Evolutionary conservation across 805 yeast genomes (phyloP).

Genomic region (Lachancea sp.): DNA sequence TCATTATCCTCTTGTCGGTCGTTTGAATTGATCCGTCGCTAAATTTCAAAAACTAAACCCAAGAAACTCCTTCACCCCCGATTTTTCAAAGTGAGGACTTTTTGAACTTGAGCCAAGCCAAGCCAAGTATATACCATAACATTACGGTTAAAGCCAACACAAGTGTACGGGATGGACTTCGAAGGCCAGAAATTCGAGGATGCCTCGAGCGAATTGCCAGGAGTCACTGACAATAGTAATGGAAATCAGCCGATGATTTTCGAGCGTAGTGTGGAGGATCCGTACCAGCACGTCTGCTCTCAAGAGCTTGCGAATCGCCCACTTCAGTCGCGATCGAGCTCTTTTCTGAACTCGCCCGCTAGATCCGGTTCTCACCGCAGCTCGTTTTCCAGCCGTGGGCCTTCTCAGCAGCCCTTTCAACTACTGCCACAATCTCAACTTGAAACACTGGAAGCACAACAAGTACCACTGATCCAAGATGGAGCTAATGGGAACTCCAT

Average conservation of each 20-base stretch:
- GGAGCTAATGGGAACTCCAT: background rate
- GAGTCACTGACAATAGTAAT: background rate
- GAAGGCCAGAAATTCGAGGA: constrained; percentile 7
- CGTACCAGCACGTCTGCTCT: constrained; percentile 22
- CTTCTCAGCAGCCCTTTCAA: constrained; percentile 1
- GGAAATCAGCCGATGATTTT: constrained; percentile 47
- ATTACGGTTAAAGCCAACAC: background rate
- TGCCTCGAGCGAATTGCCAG: constrained; percentile 10
- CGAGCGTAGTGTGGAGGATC: constrained; percentile 63
- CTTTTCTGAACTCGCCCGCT: background rate
- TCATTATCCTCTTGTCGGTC: no score
- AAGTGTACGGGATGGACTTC: background rate
- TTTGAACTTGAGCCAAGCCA: no score
- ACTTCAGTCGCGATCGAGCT: background rate
- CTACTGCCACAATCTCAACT: no score
- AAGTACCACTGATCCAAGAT: background rate
- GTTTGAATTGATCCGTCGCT: no score
- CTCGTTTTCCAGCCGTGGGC: background rate
- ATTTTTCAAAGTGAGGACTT: no score
- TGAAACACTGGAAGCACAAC: no score
- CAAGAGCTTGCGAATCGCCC: constrained; percentile 8
- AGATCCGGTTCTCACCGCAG: background rate
- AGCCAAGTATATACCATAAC: no score
- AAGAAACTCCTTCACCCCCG: no score
- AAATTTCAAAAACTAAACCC: no score